Conservation (phyloP, 169 alveolate species). For the Sarcocystis neurona region DNA sequence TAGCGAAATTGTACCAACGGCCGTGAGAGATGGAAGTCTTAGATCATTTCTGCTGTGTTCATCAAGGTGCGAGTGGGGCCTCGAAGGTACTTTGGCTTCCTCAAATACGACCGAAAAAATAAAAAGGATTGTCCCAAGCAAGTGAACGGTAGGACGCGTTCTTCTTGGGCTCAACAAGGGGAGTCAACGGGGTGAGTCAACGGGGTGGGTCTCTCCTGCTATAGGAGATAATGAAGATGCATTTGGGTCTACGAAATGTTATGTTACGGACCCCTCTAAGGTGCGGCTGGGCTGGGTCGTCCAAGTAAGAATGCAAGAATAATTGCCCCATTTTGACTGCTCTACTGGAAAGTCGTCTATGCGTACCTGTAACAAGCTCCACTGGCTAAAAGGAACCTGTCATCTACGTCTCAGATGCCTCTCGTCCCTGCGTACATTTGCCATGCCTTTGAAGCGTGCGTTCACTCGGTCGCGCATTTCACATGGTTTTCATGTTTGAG, state of each 20-base stretch:
- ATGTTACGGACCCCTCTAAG: slow-evolving; percentile 66
- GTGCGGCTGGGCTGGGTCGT: slow-evolving; percentile 56
- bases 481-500: no score
- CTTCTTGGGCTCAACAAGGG: background rate
- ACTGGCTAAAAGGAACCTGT: no score
- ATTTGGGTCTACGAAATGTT: slow-evolving; percentile 70
- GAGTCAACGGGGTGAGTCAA: no score
- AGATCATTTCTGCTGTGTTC: no score
- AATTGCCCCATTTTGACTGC: background rate
- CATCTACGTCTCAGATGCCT: no score
- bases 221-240: slow-evolving; percentile 72
- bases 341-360: background rate
- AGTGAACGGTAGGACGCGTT: slow-evolving; percentile 40
- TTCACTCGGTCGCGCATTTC: no score
- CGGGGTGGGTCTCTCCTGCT: background rate
- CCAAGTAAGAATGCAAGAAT: background rate
- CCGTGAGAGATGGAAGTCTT: no score
- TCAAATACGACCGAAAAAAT: slow-evolving; percentile 65
- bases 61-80: slow-evolving; percentile 36
- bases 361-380: no score
- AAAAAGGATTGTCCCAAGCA: slow-evolving; percentile 58
- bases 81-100: slow-evolving; percentile 46
- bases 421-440: no score
- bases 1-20: no score
- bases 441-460: no score